Evolutionary conservation across 805 yeast species (phyloP), one percentile per base, ranked within the genome.

Genomic region (Blastobotrys terrestris): DNA sequence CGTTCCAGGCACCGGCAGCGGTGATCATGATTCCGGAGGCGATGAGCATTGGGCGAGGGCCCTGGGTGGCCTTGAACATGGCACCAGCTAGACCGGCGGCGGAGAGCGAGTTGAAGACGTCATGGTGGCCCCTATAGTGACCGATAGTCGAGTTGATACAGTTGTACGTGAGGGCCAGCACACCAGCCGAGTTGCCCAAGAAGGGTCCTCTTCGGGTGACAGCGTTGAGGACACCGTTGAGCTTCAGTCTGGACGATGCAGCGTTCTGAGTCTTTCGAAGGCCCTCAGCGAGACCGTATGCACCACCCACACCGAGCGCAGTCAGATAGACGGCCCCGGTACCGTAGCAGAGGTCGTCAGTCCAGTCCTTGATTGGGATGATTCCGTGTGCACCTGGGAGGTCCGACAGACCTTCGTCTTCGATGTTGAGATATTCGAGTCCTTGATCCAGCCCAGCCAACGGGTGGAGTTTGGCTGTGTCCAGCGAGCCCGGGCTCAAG

Each of bases 311-410:
- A 39, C 95, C 95, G 59, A 94, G 77, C 44, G 96, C 75, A 31
- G 86, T 61, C 60, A 94, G 77, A 67, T 94, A 94, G 50, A 90
- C 89, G 4, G 96, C 83, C 71, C 99, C 99, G 8, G 98, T 86
- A 61, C 99, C 99, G 71, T 94, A 94, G 78, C 97, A 90, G 59
- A 94, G 77, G 73, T 94, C 98, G 69, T 94, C 99, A 14, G 90
- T 80, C 95, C 97, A 94, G 62, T 95, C 96, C 73, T 97, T 84
- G n/a, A 95, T 86, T 22, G 99, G 97, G 58, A 94, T 79, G 54
- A 92, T 68, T 54, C 97, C 95, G 65, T 87, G 89, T 1, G 95
- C 81, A 41, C 96, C 97, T 64, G 89, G 95, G 63, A 87, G 70
- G n/a, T 79, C 71, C 46, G 82, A 79, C 56, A 90, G 73, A 58